Base-by-base conservation (phyloP, 148 eudicot genomes). In the Nepenthes mirabilis region DNA sequence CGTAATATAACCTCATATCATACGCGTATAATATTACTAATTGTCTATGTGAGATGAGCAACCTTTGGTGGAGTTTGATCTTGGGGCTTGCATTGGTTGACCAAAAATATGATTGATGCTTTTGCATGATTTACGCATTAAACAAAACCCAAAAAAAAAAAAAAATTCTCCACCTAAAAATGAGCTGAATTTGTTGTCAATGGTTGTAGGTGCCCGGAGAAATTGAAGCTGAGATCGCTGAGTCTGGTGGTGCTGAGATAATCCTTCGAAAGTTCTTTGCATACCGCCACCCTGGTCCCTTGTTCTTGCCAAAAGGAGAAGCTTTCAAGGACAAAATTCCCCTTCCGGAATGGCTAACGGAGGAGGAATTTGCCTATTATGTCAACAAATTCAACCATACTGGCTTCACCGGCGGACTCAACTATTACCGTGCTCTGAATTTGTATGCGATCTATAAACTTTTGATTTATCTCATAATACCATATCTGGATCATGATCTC, bases 381-480 rank as follows among this genome's bases (percentile, higher is more conserved):
- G 72, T 60, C 33, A 67, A 58, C 63, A 82, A 80, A 54, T 87
- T 74, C 64, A 33, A 63, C 11, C 72, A 64, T 33, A 73, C 54
- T 8, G 87, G 90, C 57, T 82, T 84, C 67, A 84, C 87, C 0
- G 85, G 90, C 23, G 87, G 90, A 37, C 59, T 87, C 14, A 87
- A 84, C 67, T 87, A 84, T 54, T 87, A 87, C 43, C 83, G 91
- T 52, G 85, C 79, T 55, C 12, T 87, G 60, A 76, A 83, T 55
- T 35, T 83, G 90, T 87, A 71, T 43, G 93, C 63, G 1, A 40
- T 40, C 45, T 40, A 23, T 8, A 40, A 8, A 40, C 45, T 8
- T 40, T 40, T 40, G 45, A 40, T 40, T 40, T 40, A 40, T 40
- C 8, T 40, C 45, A 8, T 8, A 3, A 3, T 40, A 40, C 45